phyloP scores from a whole-genome alignment of 2,329 filamentous ascomycete genomes.

The Colletotrichum tamarilloi region DNA sequence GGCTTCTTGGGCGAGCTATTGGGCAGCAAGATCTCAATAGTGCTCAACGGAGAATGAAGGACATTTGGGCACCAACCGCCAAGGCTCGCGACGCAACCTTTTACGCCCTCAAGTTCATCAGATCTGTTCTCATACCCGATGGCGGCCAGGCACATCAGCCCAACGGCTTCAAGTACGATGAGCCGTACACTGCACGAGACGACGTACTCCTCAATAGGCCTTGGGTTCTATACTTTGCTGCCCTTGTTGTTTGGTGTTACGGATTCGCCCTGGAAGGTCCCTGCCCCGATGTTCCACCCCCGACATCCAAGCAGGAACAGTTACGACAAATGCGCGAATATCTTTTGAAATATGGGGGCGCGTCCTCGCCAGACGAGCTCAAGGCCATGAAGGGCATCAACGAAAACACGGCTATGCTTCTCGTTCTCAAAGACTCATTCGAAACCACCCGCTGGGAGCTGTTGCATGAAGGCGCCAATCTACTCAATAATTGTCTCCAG shows the following conservation, averaged over 20 bases:
- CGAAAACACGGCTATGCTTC: constrained; percentile 81
- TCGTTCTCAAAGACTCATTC: constrained; percentile 86
- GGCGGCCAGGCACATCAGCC: constrained; percentile 40
- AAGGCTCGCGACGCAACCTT: constrained; percentile 91
- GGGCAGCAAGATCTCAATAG: constrained; percentile 83
- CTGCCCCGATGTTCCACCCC: constrained; percentile 62
- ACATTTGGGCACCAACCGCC: constrained; percentile 88
- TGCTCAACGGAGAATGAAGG: constrained; percentile 85
- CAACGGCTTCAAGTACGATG: constrained; percentile 53
- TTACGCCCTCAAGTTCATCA: constrained; percentile 90
- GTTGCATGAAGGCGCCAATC: constrained; percentile 84
- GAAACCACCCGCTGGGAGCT: constrained; percentile 89
- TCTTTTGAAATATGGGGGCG: constrained; percentile 76
- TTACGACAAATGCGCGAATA: constrained; percentile 84
- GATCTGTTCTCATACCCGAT: constrained; percentile 81
- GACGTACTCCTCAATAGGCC: constrained; percentile 91
- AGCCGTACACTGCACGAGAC: constrained; percentile 82
- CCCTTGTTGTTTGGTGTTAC: constrained; percentile 94
- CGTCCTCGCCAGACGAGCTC: constrained; percentile 81
- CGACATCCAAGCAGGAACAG: constrained; percentile 72
- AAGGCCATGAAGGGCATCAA: constrained; percentile 81
- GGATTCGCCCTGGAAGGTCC: constrained; percentile 91
- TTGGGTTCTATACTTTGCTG: constrained; percentile 95
- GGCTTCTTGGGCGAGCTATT: constrained; percentile 87
- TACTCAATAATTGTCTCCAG: constrained; percentile 84